Base-by-base conservation (phyloP, 2,329 filamentous ascomycete species). In the Fusarium vanettenii region DNA sequence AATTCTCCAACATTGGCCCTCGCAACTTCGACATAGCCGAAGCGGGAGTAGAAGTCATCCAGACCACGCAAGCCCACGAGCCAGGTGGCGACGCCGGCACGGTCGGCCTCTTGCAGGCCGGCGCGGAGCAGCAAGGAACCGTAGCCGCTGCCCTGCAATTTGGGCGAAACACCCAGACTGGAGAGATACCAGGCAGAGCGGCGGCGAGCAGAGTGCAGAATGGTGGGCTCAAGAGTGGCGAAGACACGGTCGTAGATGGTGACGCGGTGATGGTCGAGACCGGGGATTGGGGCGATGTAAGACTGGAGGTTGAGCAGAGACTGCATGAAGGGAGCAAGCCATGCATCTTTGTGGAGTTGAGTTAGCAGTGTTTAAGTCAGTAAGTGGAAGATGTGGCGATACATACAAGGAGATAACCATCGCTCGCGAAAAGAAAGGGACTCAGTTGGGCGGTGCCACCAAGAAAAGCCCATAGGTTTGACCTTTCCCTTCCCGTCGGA, bases 1-100 rank as follows among this genome's bases (percentile, higher is more conserved):
- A 85, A 57, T 66, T 82, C 80, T 2, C 81, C 83, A 25, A 83
- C 78, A 59, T 84, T 84, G 14, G 78, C 79, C 63, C 81, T 80
- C 11, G 76, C 82, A 25, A 83, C 81, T 68, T 82, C 78, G 11
- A 73, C 69, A 63, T 84, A 84, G 0, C 83, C 83, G 60, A 80
- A 77, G 39, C 79, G 77, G 33, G 69, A 63, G 39, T 84, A 85
- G 60, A 79, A 84, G 0, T 59, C 67, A 60, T 84, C 82, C 5
- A 81, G 73, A 2, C 78, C 81, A 45, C 59, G 70, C 57, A 83
- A 62, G 13, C 80, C 81, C 43, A 83, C 75, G 20, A 85, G 73
- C 79, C 80, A 85, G 33, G 80, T 76, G 22, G 78, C 76, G 50
- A 75, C 78, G 33, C 79, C 80, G 60, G 75, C 77, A 48, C 66